Percentiles rank a stretch among this genome's conserved stretches.
Conservation (phyloP, 1,284 basidiomycete genomes). For the Takashimella koratensis region DNA sequence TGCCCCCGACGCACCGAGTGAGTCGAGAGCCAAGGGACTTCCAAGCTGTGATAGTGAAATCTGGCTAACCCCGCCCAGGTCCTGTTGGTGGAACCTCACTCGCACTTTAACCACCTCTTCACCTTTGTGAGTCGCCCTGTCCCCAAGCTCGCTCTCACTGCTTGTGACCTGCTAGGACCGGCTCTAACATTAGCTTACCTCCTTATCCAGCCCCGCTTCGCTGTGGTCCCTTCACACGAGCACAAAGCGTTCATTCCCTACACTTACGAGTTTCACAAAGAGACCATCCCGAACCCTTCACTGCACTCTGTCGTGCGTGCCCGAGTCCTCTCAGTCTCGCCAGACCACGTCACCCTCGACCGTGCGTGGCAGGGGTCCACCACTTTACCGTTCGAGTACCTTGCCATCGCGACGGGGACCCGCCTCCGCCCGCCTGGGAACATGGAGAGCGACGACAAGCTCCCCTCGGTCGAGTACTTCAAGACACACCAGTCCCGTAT, state of each 20-base stretch:
- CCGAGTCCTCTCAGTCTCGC: slow-evolving; percentile 6
- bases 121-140: slow-evolving; percentile 21
- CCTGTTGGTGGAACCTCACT: slow-evolving; percentile 31
- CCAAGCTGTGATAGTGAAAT: not conserved
- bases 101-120: slow-evolving; percentile 36
- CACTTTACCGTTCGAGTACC: slow-evolving; percentile 31
- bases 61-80: slow-evolving; percentile 7
- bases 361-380: slow-evolving; percentile 12
- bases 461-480: slow-evolving; percentile 13
- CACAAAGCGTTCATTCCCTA: slow-evolving; percentile 64
- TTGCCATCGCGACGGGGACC: slow-evolving; percentile 42
- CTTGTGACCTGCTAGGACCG: not conserved
- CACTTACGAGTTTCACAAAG: slow-evolving; percentile 12
- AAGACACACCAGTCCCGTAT: slow-evolving; percentile 28
- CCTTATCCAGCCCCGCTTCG: slow-evolving; percentile 53
- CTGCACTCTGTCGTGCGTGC: slow-evolving; percentile 15
- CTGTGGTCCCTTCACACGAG: slow-evolving; percentile 63
- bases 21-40: not conserved
- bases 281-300: not conserved
- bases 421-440: slow-evolving; percentile 32
- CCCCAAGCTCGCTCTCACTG: not conserved
- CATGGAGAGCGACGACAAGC: slow-evolving; percentile 24
- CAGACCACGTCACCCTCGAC: slow-evolving; percentile 13
- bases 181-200: not conserved
- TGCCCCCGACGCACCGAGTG: slow-evolving; percentile 9